phyloP scores from a whole-genome alignment of 495 filamentous ascomycete species.

The Umbilicaria muhlenbergii region DNA sequence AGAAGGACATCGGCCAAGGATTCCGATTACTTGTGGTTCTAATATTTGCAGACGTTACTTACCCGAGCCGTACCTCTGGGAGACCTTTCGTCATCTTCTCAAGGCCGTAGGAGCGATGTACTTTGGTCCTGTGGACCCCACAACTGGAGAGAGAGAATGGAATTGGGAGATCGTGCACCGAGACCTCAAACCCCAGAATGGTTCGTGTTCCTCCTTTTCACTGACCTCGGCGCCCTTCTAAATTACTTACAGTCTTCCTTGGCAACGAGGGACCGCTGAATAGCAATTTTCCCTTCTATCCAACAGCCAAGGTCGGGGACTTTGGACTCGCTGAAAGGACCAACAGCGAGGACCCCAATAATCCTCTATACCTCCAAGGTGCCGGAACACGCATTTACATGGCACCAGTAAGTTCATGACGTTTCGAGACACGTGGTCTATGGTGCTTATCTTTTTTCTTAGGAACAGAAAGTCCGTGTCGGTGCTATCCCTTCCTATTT shows the following conservation, averaged over 20 bases:
- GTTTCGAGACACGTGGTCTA: no score
- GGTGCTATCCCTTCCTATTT: no score
- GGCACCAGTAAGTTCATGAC: conserved; percentile 1
- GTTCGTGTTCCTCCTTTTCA: neutral
- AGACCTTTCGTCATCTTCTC: conserved; percentile 5
- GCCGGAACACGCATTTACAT: conserved; percentile 2
- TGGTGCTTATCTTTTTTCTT: no score
- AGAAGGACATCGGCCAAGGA: no score
- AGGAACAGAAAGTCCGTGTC: no score
- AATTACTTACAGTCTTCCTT: neutral
- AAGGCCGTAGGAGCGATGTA: conserved; percentile 1
- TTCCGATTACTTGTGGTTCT: no score
- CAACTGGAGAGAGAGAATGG: no score
- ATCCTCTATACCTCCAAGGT: neutral
- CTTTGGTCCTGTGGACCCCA: neutral
- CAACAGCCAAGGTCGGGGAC: conserved; percentile 2
- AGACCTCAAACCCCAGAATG: conserved; percentile 9
- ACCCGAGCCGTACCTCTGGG: conserved; percentile 6
- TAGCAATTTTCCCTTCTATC: neutral
- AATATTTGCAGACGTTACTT: conserved; percentile 2
- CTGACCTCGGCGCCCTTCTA: no score
- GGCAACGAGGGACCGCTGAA: neutral
- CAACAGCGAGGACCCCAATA: neutral
- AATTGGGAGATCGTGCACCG: conserved; percentile 4
- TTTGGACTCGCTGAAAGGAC: conserved; percentile 1